phyloP scores from a whole-genome alignment of 257 asterid genomes.

The Solanum megistacrolobum region DNA sequence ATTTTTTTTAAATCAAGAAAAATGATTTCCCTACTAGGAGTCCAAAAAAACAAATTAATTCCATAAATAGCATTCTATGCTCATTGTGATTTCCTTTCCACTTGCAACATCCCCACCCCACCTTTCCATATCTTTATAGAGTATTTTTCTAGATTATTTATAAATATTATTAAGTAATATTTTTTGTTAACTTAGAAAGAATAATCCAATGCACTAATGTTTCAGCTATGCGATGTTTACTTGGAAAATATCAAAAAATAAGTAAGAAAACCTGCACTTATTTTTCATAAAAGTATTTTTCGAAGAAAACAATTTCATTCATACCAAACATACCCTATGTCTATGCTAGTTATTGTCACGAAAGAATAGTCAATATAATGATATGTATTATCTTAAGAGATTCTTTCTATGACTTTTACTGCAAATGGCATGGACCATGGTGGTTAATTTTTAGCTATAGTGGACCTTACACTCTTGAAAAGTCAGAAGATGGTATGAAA shows the following conservation, averaged over 20 bases:
- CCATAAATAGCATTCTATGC: not conserved
- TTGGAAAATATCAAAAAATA: not conserved
- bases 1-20: not conserved
- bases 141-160: not conserved
- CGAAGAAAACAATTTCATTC: not conserved
- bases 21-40: not conserved
- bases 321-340: not conserved
- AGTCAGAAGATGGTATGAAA: not conserved
- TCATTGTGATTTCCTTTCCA: not conserved
- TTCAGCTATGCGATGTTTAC: too few species aligned
- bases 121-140: not conserved
- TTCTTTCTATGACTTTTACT: not conserved
- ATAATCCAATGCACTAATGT: too few species aligned
- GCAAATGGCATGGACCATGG: constrained; percentile 12
- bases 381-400: not conserved
- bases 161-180: not conserved
- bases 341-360: not conserved
- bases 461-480: not conserved
- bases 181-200: not conserved
- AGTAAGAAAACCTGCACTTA: not conserved
- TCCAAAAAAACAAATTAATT: not conserved
- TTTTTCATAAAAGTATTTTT: not conserved
- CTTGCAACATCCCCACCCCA: not conserved
- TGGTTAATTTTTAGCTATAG: not conserved
- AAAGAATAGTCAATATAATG: not conserved